Conservation (phyloP, 139 green algal genomes). For the Chloropicon primus region DNA sequence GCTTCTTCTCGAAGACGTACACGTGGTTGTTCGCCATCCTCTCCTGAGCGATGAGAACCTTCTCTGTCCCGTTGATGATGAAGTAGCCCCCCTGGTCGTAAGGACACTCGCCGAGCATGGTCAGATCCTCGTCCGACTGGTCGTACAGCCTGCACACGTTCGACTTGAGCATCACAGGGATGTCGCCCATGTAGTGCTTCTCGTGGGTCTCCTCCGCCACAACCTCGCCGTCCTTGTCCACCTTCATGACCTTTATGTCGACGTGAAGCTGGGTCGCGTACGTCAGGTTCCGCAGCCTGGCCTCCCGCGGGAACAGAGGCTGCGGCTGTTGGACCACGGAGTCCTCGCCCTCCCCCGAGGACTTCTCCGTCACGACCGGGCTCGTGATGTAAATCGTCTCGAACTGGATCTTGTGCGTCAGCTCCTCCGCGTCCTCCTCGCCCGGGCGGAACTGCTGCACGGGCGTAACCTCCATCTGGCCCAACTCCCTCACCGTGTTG, state of each 20-base stretch:
- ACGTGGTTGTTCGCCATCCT: slow-evolving; percentile 96
- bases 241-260: neutral
- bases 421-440: slow-evolving; percentile 8
- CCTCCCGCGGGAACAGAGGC: slow-evolving; percentile 85
- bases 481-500: slow-evolving; percentile 59
- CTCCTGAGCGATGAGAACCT: slow-evolving; percentile 98
- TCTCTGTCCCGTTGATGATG: slow-evolving; percentile 96
- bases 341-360: slow-evolving; percentile 66
- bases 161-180: slow-evolving; percentile 96
- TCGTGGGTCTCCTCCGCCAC: neutral
- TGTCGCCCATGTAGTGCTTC: slow-evolving; percentile 27
- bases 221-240: neutral
- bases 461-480: neutral
- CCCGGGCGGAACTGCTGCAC: neutral
- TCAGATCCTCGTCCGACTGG: slow-evolving; percentile 65
- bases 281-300: slow-evolving; percentile 88
- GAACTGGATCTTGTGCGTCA: slow-evolving; percentile 57
- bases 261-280: slow-evolving; percentile 7
- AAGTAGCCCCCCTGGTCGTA: slow-evolving; percentile 98
- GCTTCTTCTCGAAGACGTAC: slow-evolving; percentile 92
- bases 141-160: slow-evolving; percentile 78
- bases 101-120: slow-evolving; percentile 84
- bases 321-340: slow-evolving; percentile 8
- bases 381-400: slow-evolving; percentile 89
- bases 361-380: slow-evolving; percentile 74